Evolutionary conservation across 108 stramenopile genomes (phyloP), one percentile per base, ranked within the genome.

Genomic region (Mayamaea pseudoterrestris): DNA sequence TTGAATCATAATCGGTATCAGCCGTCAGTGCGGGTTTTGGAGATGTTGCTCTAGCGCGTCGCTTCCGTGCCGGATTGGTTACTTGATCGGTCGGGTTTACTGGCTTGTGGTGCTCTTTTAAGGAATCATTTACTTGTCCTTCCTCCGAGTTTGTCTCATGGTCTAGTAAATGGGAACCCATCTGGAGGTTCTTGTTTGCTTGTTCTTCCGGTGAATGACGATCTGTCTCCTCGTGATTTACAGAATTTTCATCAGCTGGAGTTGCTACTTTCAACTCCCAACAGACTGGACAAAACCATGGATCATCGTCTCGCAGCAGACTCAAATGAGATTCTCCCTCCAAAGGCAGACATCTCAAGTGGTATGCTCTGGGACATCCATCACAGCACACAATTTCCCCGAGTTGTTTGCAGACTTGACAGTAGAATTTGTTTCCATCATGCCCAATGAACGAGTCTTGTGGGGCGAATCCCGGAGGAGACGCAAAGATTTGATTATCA

Each of bases 371-470:
- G 7, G 85, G 86, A 50, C 86, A 88, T 1, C 81, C 81, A 61
- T 88, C 86, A 29, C 86, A 88, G 48, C 86, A 88, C 3, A 83
- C 86, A 6, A 88, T 79, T 37, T 81, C 74, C 18, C 86, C 86
- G 22, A 79, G 69, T 36, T 63, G 77, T 13, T 62, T 40, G 56
- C 86, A 88, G 2, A 65, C 45, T 12, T 58, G 46, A 43, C 86
- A 88, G 35, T 73, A 74, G 48, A 69, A 83, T n/a, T 72, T 58
- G 57, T 88, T 83, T 1, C 81, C 81, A 69, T 88, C 86, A 23
- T 73, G 41, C 5, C 71, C 76, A 30, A 62, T 13, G 24, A 24
- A 28, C 3, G 47, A 8, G 18, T 18, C 4, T 6, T 3, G 3
- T 18, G 8, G 8, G 4, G 8, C 37, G 37, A 18, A 14, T 8